Percentiles rank a stretch among this genome's conserved stretches.
Evolutionary conservation across 495 filamentous ascomycete genomes (phyloP).

Genomic region (Penicillium salamii): DNA sequence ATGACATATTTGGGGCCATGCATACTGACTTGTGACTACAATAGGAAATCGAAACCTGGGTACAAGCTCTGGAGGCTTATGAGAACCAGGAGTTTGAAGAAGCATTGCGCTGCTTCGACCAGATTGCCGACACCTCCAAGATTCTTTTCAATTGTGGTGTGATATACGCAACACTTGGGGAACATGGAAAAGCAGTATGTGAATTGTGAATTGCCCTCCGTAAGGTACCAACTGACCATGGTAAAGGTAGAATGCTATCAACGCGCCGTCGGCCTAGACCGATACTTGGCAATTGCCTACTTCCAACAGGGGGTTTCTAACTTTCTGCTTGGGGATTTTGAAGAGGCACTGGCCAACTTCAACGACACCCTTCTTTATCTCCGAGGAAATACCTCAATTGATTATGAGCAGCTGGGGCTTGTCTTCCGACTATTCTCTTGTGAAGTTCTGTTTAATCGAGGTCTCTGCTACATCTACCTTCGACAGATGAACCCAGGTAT

Average conservation of each 20-base stretch:
- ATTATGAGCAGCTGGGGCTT: slow-evolving; percentile 95
- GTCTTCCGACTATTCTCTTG: slow-evolving; percentile 97
- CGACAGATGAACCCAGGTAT: slow-evolving; percentile 86
- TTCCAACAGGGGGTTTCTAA: slow-evolving; percentile 99
- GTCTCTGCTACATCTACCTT: slow-evolving; percentile 95
- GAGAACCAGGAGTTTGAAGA: slow-evolving; percentile 96
- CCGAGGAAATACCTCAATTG: slow-evolving; percentile 92
- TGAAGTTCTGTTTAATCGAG: slow-evolving; percentile 97
- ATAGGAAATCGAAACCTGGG: slow-evolving; percentile 99
- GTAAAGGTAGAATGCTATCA: slow-evolving; percentile 90
- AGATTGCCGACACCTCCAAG: slow-evolving; percentile 93
- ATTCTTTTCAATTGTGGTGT: slow-evolving; percentile 99
- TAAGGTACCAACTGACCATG: not conserved
- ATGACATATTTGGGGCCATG: not conserved
- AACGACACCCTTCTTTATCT: slow-evolving; percentile 96
- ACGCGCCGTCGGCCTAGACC: slow-evolving; percentile 80
- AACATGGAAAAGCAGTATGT: slow-evolving; percentile 92
- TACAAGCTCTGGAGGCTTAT: slow-evolving; percentile 84
- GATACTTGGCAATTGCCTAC: slow-evolving; percentile 95
- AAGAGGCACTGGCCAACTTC: slow-evolving; percentile 97
- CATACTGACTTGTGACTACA: slow-evolving; percentile 22
- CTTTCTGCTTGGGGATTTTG: slow-evolving; percentile 95
- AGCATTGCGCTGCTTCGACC: slow-evolving; percentile 74
- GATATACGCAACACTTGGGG: slow-evolving; percentile 95
- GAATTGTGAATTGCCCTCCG: not conserved